Evolutionary conservation across 176 grass and related monocot species (phyloP), one percentile per base, ranked within the genome.

Genomic region (Tuctoria greenei): DNA sequence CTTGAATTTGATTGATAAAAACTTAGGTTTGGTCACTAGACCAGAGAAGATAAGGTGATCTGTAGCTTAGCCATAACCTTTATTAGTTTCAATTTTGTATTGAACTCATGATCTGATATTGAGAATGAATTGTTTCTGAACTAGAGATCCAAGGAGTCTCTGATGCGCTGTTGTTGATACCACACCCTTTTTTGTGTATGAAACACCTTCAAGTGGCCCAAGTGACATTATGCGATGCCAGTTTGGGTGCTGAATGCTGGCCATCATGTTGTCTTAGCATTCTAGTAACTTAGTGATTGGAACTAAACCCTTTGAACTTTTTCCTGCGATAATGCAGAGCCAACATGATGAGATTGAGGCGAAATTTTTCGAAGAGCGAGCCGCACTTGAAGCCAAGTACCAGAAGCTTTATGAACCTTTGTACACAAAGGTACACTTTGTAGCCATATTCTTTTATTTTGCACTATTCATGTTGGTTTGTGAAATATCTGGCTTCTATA

Each of bases 321-420:
- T 16, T 64, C 21, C 5, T 55, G 28, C 69, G 47, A 69, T 79
- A 34, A 69, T 68, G 14, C 58, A 90, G 83, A 57, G 69, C 56
- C 74, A 90, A 65, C 88, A 90, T 4, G 64, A 90, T 83, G 88
- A 86, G 25, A 63, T 90, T 18, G 79, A 86, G 83, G 75, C 75
- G 2, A 90, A 86, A 27, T 90, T 86, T 79, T 86, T 86, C 38
- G 88, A 86, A 77, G 83, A 90, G 50, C 35, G 83, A 51, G 75
- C 79, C 39, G 83, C 49, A 5, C 88, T 90, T 66, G 88, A 83
- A 66, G 83, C 84, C 12, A 90, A 86, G 75, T 90, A 90, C 41
- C 88, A 90, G 79, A 83, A 86, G 74, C 64, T 90, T 34, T 90
- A 90, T 69, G 83, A 83, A 41, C 88, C 88, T 66, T 65, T 90